Evolutionary conservation across 345 rosid genomes (phyloP).

Genomic region (Kandelia obovata): DNA sequence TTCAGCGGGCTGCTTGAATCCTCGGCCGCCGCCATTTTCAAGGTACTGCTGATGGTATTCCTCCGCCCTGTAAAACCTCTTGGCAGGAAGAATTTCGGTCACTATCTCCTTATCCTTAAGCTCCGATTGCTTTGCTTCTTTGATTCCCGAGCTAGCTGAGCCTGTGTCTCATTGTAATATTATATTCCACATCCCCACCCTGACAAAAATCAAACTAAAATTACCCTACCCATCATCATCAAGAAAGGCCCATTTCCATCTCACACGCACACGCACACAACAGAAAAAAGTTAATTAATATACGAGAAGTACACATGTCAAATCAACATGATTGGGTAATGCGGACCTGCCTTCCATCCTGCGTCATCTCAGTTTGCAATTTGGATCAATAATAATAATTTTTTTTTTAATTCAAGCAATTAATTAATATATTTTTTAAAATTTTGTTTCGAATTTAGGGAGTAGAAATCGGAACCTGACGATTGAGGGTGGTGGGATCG

Average conservation of each 20-base stretch:
- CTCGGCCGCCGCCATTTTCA: slow-evolving; percentile 63
- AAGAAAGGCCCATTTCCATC: background rate
- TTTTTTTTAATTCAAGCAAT: too few species aligned
- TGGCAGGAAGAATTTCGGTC: slow-evolving; percentile 74
- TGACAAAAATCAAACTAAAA: slow-evolving; percentile 11
- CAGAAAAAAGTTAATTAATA: too few species aligned
- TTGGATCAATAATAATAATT: too few species aligned
- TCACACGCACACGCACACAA: too few species aligned
- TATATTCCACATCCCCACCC: slow-evolving; percentile 83
- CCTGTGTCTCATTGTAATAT: slow-evolving; percentile 58
- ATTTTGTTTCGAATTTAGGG: background rate
- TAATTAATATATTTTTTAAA: background rate
- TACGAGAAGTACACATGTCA: too few species aligned
- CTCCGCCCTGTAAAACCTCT: slow-evolving; percentile 72
- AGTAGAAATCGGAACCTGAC: slow-evolving; percentile 43
- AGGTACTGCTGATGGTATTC: slow-evolving; percentile 80
- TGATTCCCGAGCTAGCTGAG: slow-evolving; percentile 46
- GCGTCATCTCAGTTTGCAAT: too few species aligned
- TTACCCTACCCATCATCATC: background rate
- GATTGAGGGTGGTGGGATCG: slow-evolving; percentile 81
- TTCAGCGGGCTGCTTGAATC: slow-evolving; percentile 52
- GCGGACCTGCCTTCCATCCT: too few species aligned
- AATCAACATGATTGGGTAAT: too few species aligned
- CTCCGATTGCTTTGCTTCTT: slow-evolving; percentile 58
- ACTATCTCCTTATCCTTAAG: slow-evolving; percentile 44